A percentile compares a stretch with the other conserved stretches of the same genome.
Evolutionary conservation across 345 rosid genomes (phyloP).

Genomic region (Orychophragmus violaceus): DNA sequence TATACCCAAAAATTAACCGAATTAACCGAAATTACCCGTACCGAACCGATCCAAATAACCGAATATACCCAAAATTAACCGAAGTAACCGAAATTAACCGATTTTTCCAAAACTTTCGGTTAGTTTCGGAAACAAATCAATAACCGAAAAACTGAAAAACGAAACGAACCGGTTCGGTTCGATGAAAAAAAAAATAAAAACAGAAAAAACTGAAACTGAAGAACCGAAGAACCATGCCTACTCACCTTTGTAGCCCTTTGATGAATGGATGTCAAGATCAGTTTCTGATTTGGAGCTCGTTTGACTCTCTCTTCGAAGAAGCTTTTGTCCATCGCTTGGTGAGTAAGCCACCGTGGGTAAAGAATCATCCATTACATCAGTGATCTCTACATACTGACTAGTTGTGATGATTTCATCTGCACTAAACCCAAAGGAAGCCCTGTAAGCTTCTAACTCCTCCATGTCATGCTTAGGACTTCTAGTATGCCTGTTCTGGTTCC

Average conservation of each 20-base stretch:
- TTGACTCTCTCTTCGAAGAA: constrained; percentile 36
- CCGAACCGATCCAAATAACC: no score
- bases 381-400: constrained; percentile 80
- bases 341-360: constrained; percentile 35
- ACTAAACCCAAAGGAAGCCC: constrained; percentile 98
- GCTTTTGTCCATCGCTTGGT: constrained; percentile 33
- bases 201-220: no score
- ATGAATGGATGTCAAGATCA: constrained; percentile 27
- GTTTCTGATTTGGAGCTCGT: constrained; percentile 41
- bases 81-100: no score
- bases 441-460: constrained; percentile 88
- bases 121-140: no score
- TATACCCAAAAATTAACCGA: no score
- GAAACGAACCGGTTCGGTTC: no score
- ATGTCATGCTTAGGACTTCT: constrained; percentile 80
- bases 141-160: no score
- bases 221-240: no score
- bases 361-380: constrained; percentile 75
- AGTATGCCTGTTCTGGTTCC: constrained; percentile 60
- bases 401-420: constrained; percentile 92
- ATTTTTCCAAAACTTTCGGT: no score
- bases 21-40: no score
- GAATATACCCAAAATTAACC: no score
- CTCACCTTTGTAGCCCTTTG: constrained; percentile 51
- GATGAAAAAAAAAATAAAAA: no score